Evolutionary conservation across 164 flowering plant species (phyloP), one percentile per base, ranked within the genome.

Genomic region (Tetracentron sinense): DNA sequence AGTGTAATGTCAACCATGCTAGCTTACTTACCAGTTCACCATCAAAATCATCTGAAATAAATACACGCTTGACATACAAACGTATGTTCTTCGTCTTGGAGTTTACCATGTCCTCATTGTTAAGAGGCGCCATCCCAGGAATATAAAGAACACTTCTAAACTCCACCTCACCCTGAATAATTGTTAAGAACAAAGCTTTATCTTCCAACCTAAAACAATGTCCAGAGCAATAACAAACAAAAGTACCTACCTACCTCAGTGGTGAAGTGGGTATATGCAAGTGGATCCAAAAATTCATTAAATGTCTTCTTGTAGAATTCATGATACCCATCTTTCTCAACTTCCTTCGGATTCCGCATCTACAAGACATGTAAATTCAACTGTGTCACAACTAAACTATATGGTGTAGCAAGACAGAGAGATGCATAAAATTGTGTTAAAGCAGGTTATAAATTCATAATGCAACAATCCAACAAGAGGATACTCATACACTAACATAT

Each of bases 11-110:
- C 21, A 58, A 42, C 4, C 15, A 15, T 27, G 4, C 56, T 22
- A 15, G 17, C 17, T 35, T 28, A 58, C 88, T 75, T 68, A 94
- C 99, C 92, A 94, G 84, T 65, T 94, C 97, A 62, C 99, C 99
- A 82, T 94, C 97, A 81, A 94, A 94, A 74, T 94, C 99, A 85
- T 91, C 97, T 7, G 99, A 94, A 75, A 94, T 91, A 61, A 94
- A 89, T 4, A 94, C 96, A 65, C 97, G 97, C 72, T 94, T 94
- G 58, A 91, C 99, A 76, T 91, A 85, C 57, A 94, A 60, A 22
- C 97, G 95, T 28, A 94, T 94, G 54, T 94, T 91, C 73, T 89
- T 94, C 25, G 97, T 88, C 71, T 89, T 91, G 16, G 97, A 84
- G 59, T 85, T 94, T 21, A 84, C 65, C 1, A 89, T 69, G 25